Base-by-base conservation (phyloP, 2,329 filamentous ascomycete species). In the Fusarium dlaminii region DNA sequence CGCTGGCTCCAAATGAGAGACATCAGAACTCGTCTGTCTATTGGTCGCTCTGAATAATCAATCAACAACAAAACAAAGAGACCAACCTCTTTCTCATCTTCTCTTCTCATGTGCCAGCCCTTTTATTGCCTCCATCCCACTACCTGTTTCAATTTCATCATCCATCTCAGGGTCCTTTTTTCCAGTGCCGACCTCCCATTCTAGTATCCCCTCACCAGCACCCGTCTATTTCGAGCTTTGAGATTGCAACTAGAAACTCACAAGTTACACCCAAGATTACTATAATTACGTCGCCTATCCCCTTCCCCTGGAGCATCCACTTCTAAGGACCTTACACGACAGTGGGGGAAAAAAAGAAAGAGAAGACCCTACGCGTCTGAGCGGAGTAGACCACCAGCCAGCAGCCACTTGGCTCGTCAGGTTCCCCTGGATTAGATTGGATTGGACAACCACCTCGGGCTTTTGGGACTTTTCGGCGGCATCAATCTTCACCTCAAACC, bases 351-450 rank as follows among this genome's bases (percentile, higher is more conserved):
- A 63, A 57, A 63, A 69, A 59, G 45, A 68, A 67, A 40, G 43
- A 60, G 45, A 54, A 64, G 54, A 78, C 76, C 76, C 76, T 74
- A 78, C 76, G 74, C 74, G 76, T 75, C 76, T 57, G 63, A 78
- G 68, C 74, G 72, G 68, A 66, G 74, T 64, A 75, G 63, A 65
- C 70, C 67, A 58, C 14, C 32, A 13, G 55, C 55, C 55, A 58
- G 30, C 55, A 78, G 72, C 75, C 76, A 77, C 75, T 76, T 64
- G 42, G 68, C 48, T 66, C 29, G 61, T 68, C 61, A 49, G 57
- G 65, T 75, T 74, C 76, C 76, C 76, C 75, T 78, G 76, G 72
- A 69, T 74, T 69, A 66, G 58, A 58, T 70, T 70, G 67, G 67
- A 70, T 70, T 70, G 67, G 66, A 59, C 66, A 70, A 40, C 32